Base-by-base conservation (phyloP, 768 basidiomycete genomes). In the Rhizopogon sp. region DNA sequence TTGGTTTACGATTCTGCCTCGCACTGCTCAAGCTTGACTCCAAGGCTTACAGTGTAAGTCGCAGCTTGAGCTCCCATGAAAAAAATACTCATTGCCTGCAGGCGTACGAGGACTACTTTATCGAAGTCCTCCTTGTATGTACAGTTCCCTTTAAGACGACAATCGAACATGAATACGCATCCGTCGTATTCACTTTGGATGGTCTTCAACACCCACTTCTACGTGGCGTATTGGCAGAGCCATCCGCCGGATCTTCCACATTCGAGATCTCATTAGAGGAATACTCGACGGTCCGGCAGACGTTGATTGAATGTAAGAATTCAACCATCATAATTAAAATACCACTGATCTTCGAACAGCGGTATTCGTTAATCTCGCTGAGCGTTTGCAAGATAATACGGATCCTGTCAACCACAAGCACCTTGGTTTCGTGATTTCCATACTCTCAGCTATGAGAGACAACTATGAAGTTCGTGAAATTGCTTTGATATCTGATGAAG, bases 1-100 rank as follows among this genome's bases (percentile, higher is more conserved):
- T 90, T 40, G 80, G 84, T 10, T 63, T 91, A 54, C 77, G 81
- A 22, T 82, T 90, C 64, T 81, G 83, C 70, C 74, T 76, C 43
- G 76, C 70, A 43, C 66, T 84, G 16, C 73, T 90, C 49, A 70
- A 76, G 53, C 69, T 84, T 7, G 83, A 90, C 61, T 82, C 87
- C 0, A 74, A 70, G 55, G 75, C 81, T 29, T 91, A 90, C 60
- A 52, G 56, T 54, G 88, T 87, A 54, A 65, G 79, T 70, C 40
- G 10, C 45, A 46, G 42, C 16, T 54, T 57, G 28, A 22, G 1
- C 28, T 39, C 53, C 14, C 29, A 31, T 22, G 11, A 39, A 20
- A 17, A 52, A 52, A 47, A 61, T 22, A 28, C 6, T 43, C 5
- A 42, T 60, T 13, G 46, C 29, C 52, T 55, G 1, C 58, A 87